These are phyloP conservation scores for Coffea humblotiana DNA, from an alignment of 305 asterid species.

Conservation along the genomic window DNA sequence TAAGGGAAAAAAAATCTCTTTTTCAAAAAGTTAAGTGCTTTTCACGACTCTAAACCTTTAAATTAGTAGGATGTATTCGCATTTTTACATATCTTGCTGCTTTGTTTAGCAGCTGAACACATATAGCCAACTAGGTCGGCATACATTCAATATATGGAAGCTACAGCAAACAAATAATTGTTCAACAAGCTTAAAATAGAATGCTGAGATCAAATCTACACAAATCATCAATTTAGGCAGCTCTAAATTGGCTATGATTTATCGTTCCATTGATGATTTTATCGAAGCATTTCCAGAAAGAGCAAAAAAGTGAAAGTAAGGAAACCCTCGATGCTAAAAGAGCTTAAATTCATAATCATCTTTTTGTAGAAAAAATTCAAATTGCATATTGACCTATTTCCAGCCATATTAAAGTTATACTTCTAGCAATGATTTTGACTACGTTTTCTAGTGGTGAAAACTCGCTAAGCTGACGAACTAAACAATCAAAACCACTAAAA, in stretches of 20 bases:
- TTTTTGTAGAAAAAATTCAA: too few relatives aligned
- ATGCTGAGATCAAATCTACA: neutral
- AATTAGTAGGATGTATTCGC: neutral
- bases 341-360: too few relatives aligned
- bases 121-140: neutral
- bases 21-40: neutral
- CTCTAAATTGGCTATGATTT: neutral
- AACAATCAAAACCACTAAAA: too few relatives aligned
- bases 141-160: neutral
- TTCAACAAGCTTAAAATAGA: neutral
- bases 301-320: neutral
- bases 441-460: too few relatives aligned
- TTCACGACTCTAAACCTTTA: too few relatives aligned
- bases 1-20: too few relatives aligned
- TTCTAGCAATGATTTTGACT: too few relatives aligned
- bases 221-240: neutral
- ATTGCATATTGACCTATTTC: too few relatives aligned
- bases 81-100: neutral
- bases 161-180: neutral
- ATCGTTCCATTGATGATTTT: neutral
- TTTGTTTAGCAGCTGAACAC: neutral
- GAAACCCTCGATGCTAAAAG: neutral
- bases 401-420: too few relatives aligned
- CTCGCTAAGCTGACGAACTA: too few relatives aligned
- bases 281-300: neutral